Conservation (phyloP, 2,329 filamentous ascomycete genomes). For the Aphanoascus verrucosus region DNA sequence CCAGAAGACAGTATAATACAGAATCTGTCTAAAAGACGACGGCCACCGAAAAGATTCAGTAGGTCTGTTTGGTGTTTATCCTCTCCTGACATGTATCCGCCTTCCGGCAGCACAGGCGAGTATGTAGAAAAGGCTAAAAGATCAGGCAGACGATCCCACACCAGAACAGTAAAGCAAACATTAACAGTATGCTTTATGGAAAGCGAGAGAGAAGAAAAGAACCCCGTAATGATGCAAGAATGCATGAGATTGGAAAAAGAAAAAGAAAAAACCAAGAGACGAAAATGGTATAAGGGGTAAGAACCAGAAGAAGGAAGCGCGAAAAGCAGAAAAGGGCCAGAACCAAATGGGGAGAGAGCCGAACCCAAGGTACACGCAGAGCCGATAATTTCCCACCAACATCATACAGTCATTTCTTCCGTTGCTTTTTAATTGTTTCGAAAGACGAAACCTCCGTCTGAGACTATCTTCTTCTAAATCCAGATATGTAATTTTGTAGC, state of each 20-base stretch:
- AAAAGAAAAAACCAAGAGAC: background rate
- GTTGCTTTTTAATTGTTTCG: conserved; percentile 8
- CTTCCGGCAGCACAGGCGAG: background rate
- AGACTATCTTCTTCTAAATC: conserved; percentile 6
- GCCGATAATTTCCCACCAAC: background rate
- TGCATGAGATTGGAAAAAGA: background rate
- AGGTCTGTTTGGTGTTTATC: background rate
- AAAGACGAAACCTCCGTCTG: background rate
- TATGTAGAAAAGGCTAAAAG: background rate
- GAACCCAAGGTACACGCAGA: conserved; percentile 3
- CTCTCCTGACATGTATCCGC: background rate
- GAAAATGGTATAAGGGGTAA: conserved; percentile 3
- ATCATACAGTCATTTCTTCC: conserved; percentile 13
- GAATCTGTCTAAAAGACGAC: background rate
- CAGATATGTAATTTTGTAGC: background rate
- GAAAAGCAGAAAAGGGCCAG: background rate
- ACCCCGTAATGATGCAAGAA: conserved; percentile 7
- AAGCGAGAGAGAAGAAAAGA: background rate
- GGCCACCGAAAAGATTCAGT: background rate
- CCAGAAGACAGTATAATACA: conserved; percentile 8
- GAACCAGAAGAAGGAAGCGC: background rate
- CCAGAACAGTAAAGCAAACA: background rate
- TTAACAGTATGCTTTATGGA: background rate
- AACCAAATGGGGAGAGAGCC: background rate
- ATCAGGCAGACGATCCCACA: background rate